Base-by-base conservation (phyloP, 805 yeast species). In the Zygoascus ofunaensis region DNA sequence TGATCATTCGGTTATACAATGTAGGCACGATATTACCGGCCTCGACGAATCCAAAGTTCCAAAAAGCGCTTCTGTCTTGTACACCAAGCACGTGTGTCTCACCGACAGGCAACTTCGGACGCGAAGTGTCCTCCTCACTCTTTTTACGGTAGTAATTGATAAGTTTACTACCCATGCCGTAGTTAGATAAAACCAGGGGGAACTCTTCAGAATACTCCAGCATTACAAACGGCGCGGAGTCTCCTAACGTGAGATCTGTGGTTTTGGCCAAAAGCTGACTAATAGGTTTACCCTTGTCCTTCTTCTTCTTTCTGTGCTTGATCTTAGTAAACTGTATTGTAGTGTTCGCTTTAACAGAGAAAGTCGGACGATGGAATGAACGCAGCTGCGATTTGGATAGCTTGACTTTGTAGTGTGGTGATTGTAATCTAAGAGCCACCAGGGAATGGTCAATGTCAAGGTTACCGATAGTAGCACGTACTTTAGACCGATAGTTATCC, bases 41-140 rank as follows among this genome's bases (percentile, higher is more conserved):
- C 38, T 87, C 95, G 5, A 92, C 97, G 65, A 83, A 85, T 1
- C 98, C 98, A 67, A 87, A 92, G 61, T 89, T 92, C 97, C 98
- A 92, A 60, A 92, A 92, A 10, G 98, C 97, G 5, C 95, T 85
- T 55, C 94, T 74, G 64, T 92, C 98, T 59, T 89, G 95, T 1
- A 86, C 85, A n/a, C 96, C 97, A 32, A 92, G 69, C 2, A 92
- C 95, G 64, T 85, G 92, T 0, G 97, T 92, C 60, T 92, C 98
- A 37, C 98, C 98, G 35, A 87, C 72, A 1, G 86, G 76, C 22
- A 87, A 69, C 56, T 89, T 90, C 0, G 97, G 97, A 48, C 97
- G 76, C 4, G 83, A 71, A 3, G 77, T 74, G 60, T 92, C 98
- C 41, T 84, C 87, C 14, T 81, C 87, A 47, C 71, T 71, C 48